These are phyloP conservation scores for Adansonia grandidieri DNA, from an alignment of 441 rosid genomes.

Conservation along the genomic window DNA sequence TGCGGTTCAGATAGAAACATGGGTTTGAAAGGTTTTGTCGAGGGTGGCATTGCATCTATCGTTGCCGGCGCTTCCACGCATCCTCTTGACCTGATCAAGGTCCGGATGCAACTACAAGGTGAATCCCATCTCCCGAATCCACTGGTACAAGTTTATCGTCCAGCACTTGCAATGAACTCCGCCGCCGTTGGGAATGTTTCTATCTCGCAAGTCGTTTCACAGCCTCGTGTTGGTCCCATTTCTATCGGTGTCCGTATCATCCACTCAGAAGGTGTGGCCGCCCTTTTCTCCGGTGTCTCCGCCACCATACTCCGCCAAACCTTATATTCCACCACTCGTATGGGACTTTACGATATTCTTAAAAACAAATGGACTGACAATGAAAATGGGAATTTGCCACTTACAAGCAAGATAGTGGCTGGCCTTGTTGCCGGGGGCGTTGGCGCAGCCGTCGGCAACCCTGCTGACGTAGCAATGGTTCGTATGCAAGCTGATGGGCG, in stretches of 20 bases:
- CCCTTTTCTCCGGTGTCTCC: constrained; percentile 67
- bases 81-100: constrained; percentile 66
- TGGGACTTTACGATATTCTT: constrained; percentile 70
- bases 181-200: constrained; percentile 39
- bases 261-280: constrained; percentile 57
- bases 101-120: constrained; percentile 75
- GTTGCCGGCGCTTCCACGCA: constrained; percentile 65
- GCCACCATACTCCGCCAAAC: constrained; percentile 77
- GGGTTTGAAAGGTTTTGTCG: constrained; percentile 63
- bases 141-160: constrained; percentile 42
- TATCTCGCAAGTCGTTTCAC: constrained; percentile 28
- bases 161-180: constrained; percentile 50
- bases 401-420: constrained; percentile 52
- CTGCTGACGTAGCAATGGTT: constrained; percentile 73
- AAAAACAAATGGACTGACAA: constrained; percentile 66
- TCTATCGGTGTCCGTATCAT: constrained; percentile 55
- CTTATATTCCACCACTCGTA: constrained; percentile 76
- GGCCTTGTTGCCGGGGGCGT: constrained; percentile 71
- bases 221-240: constrained; percentile 49
- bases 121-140: constrained; percentile 42
- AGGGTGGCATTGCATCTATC: constrained; percentile 66
- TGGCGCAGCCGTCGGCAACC: constrained; percentile 71
- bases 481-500: constrained; percentile 81
- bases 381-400: constrained; percentile 51
- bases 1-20: constrained; percentile 20